Evolutionary conservation across 176 grass and related monocot species (phyloP), one percentile per base, ranked within the genome.

Genomic region (Oryza meridionalis): DNA sequence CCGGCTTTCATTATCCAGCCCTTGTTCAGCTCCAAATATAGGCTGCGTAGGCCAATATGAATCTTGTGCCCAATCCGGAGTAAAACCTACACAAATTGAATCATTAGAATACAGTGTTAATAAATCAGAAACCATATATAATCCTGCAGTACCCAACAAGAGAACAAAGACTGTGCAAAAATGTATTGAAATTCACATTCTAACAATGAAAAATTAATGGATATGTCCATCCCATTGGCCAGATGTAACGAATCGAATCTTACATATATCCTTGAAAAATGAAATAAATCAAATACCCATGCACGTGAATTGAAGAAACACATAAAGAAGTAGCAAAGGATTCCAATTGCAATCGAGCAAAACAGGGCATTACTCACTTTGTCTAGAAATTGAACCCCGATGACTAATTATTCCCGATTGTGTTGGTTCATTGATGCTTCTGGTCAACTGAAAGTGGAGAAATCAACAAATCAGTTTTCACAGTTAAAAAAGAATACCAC

Each of bases 51-150:
- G 78, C 87, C 74, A 90, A 67, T 82, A 78, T 67, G 80, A 80
- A 86, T 94, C 90, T 75, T 79, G 87, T 38, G 14, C 25, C 90
- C 90, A 92, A 17, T 90, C 90, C 65, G 90, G 68, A 88, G 79
- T 83, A 58, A 82, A 90, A 85, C 88, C 90, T 94, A 72, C 13
- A 81, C 13, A 81, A 40, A 74, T 77, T 76, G 51, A 4, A 62
- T 65, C 61, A 88, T 73, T 82, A 27, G 35, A 90, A 62, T 16
- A 78, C n/a, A 73, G 58, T 53, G 53, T 84, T 31, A 55, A 70
- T 70, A 49, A 51, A 42, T 8, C 4, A 63, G 10, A 75, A 81
- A 45, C 12, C 53, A 21, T 46, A 59, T n/a, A 44, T 77, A 84
- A 33, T 16, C 25, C 59, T 75, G 45, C 62, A 86, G 15, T 31